A percentile compares a stretch with the other conserved stretches of the same genome.
Evolutionary conservation across 306 rosid genomes (phyloP).

Genomic region (Quercus aquifolioides): DNA sequence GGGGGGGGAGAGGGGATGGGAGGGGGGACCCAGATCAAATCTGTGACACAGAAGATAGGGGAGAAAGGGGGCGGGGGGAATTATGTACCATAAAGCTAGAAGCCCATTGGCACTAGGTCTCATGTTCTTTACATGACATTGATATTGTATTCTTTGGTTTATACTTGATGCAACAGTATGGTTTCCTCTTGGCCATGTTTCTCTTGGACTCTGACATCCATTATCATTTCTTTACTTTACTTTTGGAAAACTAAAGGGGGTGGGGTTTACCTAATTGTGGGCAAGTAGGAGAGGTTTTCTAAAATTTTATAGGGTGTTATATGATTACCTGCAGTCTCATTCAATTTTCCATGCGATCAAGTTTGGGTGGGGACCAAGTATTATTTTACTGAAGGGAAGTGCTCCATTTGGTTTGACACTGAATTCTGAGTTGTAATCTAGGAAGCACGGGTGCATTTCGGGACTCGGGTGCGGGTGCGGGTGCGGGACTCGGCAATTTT

Average conservation of each 20-base stretch:
- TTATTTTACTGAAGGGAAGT: neutral
- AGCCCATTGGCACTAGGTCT: neutral
- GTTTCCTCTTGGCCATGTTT: neutral
- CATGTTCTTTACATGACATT: neutral
- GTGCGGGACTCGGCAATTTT: no score
- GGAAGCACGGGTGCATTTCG: no score
- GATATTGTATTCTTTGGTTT: neutral
- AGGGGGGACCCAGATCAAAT: no score
- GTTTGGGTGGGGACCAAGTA: neutral
- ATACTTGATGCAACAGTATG: neutral
- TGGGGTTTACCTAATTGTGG: neutral
- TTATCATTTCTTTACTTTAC: neutral
- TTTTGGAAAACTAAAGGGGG: neutral
- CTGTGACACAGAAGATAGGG: no score
- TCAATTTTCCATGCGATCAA: neutral
- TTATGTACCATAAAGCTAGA: no score
- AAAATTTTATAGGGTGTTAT: neutral
- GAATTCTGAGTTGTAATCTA: neutral
- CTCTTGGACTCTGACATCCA: neutral
- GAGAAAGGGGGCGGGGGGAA: no score
- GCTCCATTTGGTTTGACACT: neutral
- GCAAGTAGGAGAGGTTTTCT: neutral
- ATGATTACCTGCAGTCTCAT: neutral
- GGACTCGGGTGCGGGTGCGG: no score
- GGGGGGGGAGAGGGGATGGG: no score